Evolutionary conservation across 371 early-diverging fungal species (phyloP).

Genomic region (Rhizomucor miehei): DNA sequence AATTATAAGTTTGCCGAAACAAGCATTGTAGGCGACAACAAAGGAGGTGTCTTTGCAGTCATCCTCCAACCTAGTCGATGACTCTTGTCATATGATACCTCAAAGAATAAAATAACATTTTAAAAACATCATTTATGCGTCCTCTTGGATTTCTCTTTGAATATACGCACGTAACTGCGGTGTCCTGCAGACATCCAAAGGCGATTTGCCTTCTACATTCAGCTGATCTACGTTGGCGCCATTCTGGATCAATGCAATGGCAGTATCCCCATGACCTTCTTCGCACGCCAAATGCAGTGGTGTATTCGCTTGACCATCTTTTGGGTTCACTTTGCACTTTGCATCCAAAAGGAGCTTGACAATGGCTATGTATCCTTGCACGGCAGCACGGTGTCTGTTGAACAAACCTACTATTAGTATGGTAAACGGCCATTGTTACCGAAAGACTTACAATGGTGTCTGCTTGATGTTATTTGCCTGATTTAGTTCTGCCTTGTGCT

Average conservation of each 20-base stretch:
- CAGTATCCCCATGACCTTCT: conserved; percentile 59
- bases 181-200: conserved; percentile 33
- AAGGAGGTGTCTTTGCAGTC: conserved; percentile 46
- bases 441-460: conserved; percentile 55
- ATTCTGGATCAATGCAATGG: conserved; percentile 39
- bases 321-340: conserved; percentile 45
- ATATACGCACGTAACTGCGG: conserved; percentile 4
- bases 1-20: conserved; percentile 45
- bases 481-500: conserved; percentile 45
- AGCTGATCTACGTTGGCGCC: conserved; percentile 45
- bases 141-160: conserved; percentile 6
- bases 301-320: conserved; percentile 51
- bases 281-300: conserved; percentile 64
- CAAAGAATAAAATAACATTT: too few relatives aligned
- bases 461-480: conserved; percentile 45
- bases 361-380: conserved; percentile 44
- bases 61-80: too few relatives aligned
- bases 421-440: too few relatives aligned
- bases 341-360: conserved; percentile 40
- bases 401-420: too few relatives aligned
- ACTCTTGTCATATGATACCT: not conserved
- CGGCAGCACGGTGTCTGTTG: conserved; percentile 52
- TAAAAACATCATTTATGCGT: not conserved
- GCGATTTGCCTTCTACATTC: conserved; percentile 43
- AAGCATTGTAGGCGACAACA: conserved; percentile 37